phyloP scores from a whole-genome alignment of 352 stramenopile species.

The Aphanomyces euteiches region DNA sequence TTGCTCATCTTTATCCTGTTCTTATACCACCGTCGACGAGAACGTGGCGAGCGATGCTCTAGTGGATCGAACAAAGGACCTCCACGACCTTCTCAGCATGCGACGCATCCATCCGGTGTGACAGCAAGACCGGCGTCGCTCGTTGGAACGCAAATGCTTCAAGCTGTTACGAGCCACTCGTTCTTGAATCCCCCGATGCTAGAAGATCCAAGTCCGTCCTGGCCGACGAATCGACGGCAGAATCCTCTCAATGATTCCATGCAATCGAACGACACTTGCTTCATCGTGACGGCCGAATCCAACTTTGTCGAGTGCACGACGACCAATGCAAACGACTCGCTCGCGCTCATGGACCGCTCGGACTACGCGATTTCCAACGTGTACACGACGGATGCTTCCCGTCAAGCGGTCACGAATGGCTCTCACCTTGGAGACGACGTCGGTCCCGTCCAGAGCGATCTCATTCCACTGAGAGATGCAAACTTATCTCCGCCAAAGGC shows the following conservation, averaged over 20 bases:
- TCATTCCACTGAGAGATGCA: not conserved
- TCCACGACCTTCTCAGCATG: not conserved
- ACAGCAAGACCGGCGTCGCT: not conserved
- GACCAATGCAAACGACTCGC: not conserved
- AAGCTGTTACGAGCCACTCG: not conserved
- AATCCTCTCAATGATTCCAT: not conserved
- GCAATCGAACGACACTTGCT: not conserved
- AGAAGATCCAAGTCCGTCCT: not conserved
- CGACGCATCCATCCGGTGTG: not conserved
- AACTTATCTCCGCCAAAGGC: not conserved
- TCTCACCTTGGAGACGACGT: not conserved
- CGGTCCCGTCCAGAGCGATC: not conserved
- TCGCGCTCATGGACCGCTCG: not conserved
- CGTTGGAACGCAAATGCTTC: not conserved
- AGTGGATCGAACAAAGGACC: not conserved
- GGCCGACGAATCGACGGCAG: not conserved
- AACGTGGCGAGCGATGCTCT: too few species aligned
- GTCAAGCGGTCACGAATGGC: not conserved
- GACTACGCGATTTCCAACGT: not conserved
- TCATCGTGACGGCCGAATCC: not conserved
- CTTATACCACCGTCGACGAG: too few species aligned
- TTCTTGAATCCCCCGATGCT: not conserved
- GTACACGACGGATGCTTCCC: not conserved
- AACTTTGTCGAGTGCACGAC: not conserved
- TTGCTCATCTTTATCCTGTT: not conserved